Conservation (phyloP, 129 eudicot genomes). For the Artemisia annua region DNA sequence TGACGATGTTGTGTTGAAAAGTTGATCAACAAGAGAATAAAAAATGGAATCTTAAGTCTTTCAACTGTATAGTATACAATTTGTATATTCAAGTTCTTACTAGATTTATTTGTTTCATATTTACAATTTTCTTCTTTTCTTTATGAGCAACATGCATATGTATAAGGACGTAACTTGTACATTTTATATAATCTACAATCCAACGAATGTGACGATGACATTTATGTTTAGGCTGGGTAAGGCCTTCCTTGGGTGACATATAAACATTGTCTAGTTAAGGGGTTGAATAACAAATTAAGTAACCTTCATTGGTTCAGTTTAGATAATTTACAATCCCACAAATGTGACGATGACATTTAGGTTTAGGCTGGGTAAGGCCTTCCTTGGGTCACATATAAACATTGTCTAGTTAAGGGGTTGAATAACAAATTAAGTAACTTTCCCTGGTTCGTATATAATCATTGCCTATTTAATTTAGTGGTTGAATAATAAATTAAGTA, state of each 20-base stretch:
- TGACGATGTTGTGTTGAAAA: conserved; percentile 7
- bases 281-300: not conserved
- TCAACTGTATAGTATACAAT: not conserved
- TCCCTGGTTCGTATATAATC: too few relatives aligned
- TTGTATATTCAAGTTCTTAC: not conserved
- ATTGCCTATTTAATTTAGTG: not conserved
- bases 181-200: not conserved
- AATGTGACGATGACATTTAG: conserved; percentile 8
- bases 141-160: not conserved
- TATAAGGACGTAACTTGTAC: not conserved
- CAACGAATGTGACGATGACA: conserved; percentile 9
- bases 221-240: too few relatives aligned
- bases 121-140: not conserved
- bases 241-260: too few relatives aligned
- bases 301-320: not conserved
- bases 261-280: too few relatives aligned
- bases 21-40: not conserved
- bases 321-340: conserved; percentile 10
- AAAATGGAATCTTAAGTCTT: not conserved
- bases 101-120: not conserved
- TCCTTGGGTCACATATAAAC: too few relatives aligned
- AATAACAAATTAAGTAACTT: not conserved
- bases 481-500: not conserved
- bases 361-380: too few relatives aligned
- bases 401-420: too few relatives aligned